These are phyloP conservation scores for Cutaneotrichosporon arboriforme DNA, from an alignment of 1,284 basidiomycete genomes.

Conservation along the genomic window DNA sequence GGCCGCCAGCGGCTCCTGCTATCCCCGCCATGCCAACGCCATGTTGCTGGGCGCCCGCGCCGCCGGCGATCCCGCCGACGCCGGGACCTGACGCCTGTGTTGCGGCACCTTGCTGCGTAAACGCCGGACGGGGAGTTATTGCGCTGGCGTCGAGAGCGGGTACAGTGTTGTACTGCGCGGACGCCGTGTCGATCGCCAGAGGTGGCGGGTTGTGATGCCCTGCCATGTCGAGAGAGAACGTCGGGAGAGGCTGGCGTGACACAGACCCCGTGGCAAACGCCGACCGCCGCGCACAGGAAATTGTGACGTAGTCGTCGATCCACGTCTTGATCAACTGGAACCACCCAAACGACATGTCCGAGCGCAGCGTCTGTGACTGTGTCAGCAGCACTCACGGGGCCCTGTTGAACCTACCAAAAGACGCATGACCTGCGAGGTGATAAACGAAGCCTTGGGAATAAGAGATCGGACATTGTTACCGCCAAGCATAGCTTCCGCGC, in stretches of 20 bases:
- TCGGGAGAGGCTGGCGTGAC: background rate
- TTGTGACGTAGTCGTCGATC: constrained; percentile 40
- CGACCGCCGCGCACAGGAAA: constrained; percentile 29
- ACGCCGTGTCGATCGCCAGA: constrained; percentile 17
- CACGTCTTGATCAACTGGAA: constrained; percentile 45
- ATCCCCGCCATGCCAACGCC: no score
- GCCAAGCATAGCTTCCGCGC: constrained; percentile 2
- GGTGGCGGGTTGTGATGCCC: constrained; percentile 1
- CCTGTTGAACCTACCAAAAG: constrained; percentile 28
- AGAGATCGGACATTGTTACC: constrained; percentile 5
- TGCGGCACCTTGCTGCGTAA: constrained; percentile 10
- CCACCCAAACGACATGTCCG: constrained; percentile 34
- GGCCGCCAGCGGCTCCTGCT: background rate
- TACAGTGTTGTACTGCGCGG: constrained; percentile 11
- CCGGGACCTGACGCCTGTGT: constrained; percentile 10
- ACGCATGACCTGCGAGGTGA: constrained; percentile 39
- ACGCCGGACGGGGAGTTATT: constrained; percentile 18
- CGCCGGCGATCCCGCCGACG: constrained; percentile 26
- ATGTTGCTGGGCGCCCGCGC: background rate
- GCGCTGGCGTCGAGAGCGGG: constrained; percentile 13
- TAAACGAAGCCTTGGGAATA: constrained; percentile 28
- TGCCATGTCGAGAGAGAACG: background rate
- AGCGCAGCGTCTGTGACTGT: constrained; percentile 27
- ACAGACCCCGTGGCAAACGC: constrained; percentile 15
- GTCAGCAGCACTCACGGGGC: background rate